A percentile compares a stretch with the other conserved stretches of the same genome.
These are phyloP conservation scores for Diaporthe ilicicola DNA, from an alignment of 2,329 filamentous ascomycete species.

Conservation along the genomic window DNA sequence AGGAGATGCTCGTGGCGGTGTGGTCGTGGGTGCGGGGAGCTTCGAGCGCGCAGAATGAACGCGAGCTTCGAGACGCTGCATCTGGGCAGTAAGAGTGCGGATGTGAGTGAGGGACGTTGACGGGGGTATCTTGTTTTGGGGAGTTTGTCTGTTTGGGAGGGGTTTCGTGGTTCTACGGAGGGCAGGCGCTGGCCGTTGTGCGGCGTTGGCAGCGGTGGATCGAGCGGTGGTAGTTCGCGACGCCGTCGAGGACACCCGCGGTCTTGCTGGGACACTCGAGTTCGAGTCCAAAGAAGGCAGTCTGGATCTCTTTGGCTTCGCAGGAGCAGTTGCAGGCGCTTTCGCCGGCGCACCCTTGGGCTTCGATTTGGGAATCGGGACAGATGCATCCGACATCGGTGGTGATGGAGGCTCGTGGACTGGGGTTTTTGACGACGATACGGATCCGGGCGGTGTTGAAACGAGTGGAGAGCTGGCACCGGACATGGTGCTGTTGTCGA, in stretches of 20 bases:
- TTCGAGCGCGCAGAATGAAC: constrained; percentile 93
- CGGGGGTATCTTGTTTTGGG: constrained; percentile 58
- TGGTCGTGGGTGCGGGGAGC: constrained; percentile 81
- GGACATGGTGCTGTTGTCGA: constrained; percentile 81
- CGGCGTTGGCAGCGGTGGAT: constrained; percentile 57
- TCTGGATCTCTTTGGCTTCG: constrained; percentile 55
- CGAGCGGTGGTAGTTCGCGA: constrained; percentile 45
- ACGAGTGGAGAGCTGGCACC: constrained; percentile 91
- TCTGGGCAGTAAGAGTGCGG: constrained; percentile 91
- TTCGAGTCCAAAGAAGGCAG: constrained; percentile 65
- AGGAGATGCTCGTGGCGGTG: constrained; percentile 84
- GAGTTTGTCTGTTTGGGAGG: constrained; percentile 54
- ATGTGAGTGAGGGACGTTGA: constrained; percentile 88
- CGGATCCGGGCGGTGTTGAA: constrained; percentile 76
- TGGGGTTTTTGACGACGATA: constrained; percentile 60
- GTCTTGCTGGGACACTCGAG: constrained; percentile 62
- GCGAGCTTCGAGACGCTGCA: constrained; percentile 94
- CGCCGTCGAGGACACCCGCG: constrained; percentile 51
- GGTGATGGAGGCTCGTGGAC: constrained; percentile 89
- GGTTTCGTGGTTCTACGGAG: constrained; percentile 56
- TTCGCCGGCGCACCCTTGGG: constrained; percentile 50
- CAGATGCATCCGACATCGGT: constrained; percentile 87
- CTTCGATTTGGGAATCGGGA: constrained; percentile 60
- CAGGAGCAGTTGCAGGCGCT: constrained; percentile 49
- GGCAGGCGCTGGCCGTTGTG: constrained; percentile 45